These are phyloP conservation scores for Salix viminalis DNA, from an alignment of 345 rosid species.

Conservation along the genomic window DNA sequence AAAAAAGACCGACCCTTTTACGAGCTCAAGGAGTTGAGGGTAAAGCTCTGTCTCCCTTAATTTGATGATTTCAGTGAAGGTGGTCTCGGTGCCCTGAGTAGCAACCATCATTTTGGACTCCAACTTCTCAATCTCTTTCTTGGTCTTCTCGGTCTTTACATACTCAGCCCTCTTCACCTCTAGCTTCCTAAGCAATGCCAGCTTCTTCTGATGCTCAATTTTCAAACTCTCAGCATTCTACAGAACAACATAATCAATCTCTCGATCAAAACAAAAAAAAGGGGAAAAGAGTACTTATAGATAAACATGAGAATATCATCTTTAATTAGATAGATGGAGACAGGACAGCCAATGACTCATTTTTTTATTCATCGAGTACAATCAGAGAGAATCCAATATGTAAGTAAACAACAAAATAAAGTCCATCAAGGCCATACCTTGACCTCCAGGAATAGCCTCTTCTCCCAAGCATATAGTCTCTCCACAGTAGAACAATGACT, in stretches of 20 bases:
- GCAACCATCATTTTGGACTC: slow-evolving; percentile 86
- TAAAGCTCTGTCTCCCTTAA: slow-evolving; percentile 75
- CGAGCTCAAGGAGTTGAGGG: slow-evolving; percentile 83
- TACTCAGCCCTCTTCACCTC: slow-evolving; percentile 83
- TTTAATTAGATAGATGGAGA: not conserved
- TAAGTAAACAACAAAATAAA: not conserved
- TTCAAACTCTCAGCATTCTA: slow-evolving; percentile 66
- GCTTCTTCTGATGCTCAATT: slow-evolving; percentile 80
- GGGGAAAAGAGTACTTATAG: not conserved
- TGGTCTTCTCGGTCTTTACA: slow-evolving; percentile 72
- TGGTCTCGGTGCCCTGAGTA: slow-evolving; percentile 72
- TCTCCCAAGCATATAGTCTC: slow-evolving; percentile 92
- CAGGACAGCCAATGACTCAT: not conserved
- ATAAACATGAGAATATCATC: not conserved
- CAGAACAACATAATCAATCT: not conserved
- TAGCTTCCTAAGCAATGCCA: slow-evolving; percentile 68
- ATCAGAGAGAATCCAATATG: not conserved
- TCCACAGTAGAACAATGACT: slow-evolving; percentile 86
- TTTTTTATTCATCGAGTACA: not conserved
- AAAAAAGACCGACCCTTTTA: slow-evolving; percentile 60
- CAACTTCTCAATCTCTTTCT: slow-evolving; percentile 75
- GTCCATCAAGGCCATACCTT: slow-evolving; percentile 46
- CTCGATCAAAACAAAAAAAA: not conserved
- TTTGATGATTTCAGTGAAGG: slow-evolving; percentile 75
- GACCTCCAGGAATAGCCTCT: slow-evolving; percentile 82